Evolutionary conservation across 768 basidiomycete species (phyloP), one percentile per base, ranked within the genome.

Genomic region (Rhodocollybia butyracea): DNA sequence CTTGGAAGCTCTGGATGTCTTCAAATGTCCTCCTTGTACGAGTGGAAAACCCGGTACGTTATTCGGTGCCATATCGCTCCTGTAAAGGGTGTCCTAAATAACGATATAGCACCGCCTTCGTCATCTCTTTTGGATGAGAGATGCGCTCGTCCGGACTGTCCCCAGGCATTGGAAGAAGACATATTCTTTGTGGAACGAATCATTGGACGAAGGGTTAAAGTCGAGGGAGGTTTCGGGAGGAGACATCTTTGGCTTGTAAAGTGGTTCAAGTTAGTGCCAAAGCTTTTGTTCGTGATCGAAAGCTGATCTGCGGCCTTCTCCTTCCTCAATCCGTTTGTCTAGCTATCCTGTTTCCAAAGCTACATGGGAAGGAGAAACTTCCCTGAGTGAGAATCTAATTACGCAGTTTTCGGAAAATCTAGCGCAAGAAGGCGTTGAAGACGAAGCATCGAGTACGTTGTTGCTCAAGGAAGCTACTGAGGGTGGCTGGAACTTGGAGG

Each of bases 401-500:
- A 43, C 34, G 12, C n/a, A n/a, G 15, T 54, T 54, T 12, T 7
- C 26, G 15, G 31, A 54, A 2, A 43, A 43, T 46, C 31, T 46
- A 3, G 21, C 26, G 32, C 29, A 11, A 11, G 53, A 54, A 46
- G 53, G 53, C 32, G 46, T 54, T 26, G 30, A 21, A 17, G 43
- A 45, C 22, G 43, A 54, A 46, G 1, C 13, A 15, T 19, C 41
- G 6, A 36, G 39, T 15, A 54, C 30, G 10, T 2, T 54, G 5
- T 22, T 54, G 40, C 43, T 54, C 1, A 13, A 54, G 19, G 53
- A 54, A 34, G 53, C 53, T 15, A 26, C 24, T 17, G 12, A 36
- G 34, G 53, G 53, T 5, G 53, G 53, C 11, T 54, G 53, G 53
- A 54, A 54, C 21, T 15, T 19, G 10, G 53, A 54, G 26, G 53